Base-by-base conservation (phyloP, 345 rosid species). In the Laguncularia racemosa region DNA sequence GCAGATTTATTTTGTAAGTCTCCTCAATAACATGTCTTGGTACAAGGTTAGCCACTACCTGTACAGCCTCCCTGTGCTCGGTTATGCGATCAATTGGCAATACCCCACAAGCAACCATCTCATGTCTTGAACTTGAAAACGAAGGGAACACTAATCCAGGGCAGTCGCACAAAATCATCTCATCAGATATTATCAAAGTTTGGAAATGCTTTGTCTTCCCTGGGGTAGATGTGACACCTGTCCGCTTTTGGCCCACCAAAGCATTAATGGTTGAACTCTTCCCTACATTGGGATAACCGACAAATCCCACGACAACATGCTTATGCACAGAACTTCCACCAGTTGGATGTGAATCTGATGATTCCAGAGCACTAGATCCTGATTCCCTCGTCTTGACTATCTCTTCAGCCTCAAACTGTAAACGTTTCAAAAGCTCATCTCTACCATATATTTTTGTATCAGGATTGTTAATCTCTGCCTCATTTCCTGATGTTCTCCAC, bases 121-220 rank as follows among this genome's bases (percentile, higher is more conserved):
- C 95, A 16, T 79, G 86, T 75, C 83, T 84, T 2, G 95, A 92
- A 77, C 91, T 86, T 48, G 98, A 83, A 78, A 89, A 89, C 23
- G 97, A 86, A 20, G 97, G 93, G 67, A 89, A 89, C 7, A 92
- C 95, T 71, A 86, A 72, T 49, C 98, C 93, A 20, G 95, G 98
- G 57, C 98, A 89, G 64, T 89, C 98, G 10, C 98, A 89, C 2
- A 92, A 79, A 50, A 83, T 89, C n/a, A 92, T 65, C 64, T 84
- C 81, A 52, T 86, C 82, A 0, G 95, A 89, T 46, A 92, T 86
- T 48, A 83, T 83, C 51, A 86, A 64, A 10, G 98, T 92, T 68
- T 89, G 98, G 76, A 92, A 92, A 68, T 92, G 97, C 70, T 86
- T 92, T 2, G 98, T 92, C 76, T 92, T 92, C 38, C 98, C 98